Evolutionary conservation across 768 basidiomycete genomes (phyloP).

Genomic region (Agaricus bisporus): DNA sequence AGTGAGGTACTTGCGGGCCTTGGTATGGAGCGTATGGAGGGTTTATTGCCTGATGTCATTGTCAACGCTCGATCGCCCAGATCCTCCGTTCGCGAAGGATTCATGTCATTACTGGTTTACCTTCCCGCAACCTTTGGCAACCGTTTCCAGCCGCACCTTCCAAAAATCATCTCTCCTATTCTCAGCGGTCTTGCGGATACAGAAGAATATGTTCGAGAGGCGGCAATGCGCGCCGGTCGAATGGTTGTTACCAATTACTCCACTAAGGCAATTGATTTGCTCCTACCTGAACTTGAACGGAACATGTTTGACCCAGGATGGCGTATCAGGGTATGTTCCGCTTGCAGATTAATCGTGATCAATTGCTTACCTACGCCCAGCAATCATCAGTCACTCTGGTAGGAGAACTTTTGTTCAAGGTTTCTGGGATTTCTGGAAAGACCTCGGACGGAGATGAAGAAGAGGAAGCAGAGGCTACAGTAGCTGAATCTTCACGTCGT

Average conservation of each 20-base stretch:
- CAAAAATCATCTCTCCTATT: constrained; percentile 91
- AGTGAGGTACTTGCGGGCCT: constrained; percentile 92
- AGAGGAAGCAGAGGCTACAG: constrained; percentile 57
- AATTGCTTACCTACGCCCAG: constrained; percentile 28
- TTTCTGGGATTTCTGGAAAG: constrained; percentile 93
- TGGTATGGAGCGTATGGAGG: constrained; percentile 96
- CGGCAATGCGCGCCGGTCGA: constrained; percentile 96
- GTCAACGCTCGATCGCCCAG: constrained; percentile 85
- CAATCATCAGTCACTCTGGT: constrained; percentile 95
- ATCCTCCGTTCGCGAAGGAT: constrained; percentile 92
- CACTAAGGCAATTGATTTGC: constrained; percentile 82
- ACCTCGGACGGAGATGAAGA: constrained; percentile 72
- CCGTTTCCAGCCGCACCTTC: constrained; percentile 93
- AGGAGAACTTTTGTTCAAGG: constrained; percentile 93
- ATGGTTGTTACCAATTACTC: constrained; percentile 98
- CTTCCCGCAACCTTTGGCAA: constrained; percentile 94
- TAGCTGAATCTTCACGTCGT: constrained; percentile 76
- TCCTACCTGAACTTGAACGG: constrained; percentile 88
- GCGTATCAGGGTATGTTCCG: constrained; percentile 76
- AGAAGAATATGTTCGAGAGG: constrained; percentile 94
- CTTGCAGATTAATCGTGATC: constrained; percentile 8
- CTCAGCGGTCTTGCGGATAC: constrained; percentile 85
- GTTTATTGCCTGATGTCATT: constrained; percentile 90
- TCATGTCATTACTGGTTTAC: constrained; percentile 96
- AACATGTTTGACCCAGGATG: constrained; percentile 95